Evolutionary conservation across 2,329 filamentous ascomycete species (phyloP).

Genomic region (Arthrobotrys musiformis): DNA sequence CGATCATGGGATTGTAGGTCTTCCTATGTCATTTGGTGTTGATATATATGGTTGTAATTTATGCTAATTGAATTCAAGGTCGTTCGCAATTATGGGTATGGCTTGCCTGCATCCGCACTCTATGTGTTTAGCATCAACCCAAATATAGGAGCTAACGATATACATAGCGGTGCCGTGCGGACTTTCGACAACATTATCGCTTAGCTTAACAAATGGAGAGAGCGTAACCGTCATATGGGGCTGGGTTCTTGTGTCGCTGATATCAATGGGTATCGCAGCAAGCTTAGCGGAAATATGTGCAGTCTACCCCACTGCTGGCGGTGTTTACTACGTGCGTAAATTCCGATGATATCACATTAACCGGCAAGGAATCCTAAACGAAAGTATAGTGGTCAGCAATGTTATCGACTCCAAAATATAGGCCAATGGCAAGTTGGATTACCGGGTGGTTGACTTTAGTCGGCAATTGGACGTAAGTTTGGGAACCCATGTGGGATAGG

Average conservation of each 20-base stretch:
- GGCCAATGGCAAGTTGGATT: conserved; percentile 75
- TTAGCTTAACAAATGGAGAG: conserved; percentile 75
- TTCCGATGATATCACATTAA: neutral
- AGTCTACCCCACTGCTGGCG: conserved; percentile 75
- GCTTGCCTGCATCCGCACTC: no score
- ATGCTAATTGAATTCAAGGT: conserved; percentile 62
- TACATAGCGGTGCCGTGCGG: conserved; percentile 71
- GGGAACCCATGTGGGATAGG: conserved; percentile 60
- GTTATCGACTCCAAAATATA: conserved; percentile 73
- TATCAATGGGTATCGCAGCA: conserved; percentile 73
- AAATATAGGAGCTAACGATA: neutral
- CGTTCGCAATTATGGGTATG: conserved; percentile 76
- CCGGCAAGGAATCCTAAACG: neutral
- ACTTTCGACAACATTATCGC: conserved; percentile 75
- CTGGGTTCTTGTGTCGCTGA: conserved; percentile 74
- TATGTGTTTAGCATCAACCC: neutral
- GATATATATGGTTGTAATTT: neutral
- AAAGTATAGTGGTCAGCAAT: conserved; percentile 68
- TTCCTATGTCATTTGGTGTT: conserved; percentile 50
- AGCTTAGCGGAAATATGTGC: conserved; percentile 76
- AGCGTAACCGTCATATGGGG: conserved; percentile 77
- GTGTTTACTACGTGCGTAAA: conserved; percentile 72
- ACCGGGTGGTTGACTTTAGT: conserved; percentile 78
- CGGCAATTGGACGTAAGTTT: conserved; percentile 73
- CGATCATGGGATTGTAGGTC: conserved; percentile 71